Conservation (phyloP, 108 stramenopile genomes). For the Fragilaria crotonensis region DNA sequence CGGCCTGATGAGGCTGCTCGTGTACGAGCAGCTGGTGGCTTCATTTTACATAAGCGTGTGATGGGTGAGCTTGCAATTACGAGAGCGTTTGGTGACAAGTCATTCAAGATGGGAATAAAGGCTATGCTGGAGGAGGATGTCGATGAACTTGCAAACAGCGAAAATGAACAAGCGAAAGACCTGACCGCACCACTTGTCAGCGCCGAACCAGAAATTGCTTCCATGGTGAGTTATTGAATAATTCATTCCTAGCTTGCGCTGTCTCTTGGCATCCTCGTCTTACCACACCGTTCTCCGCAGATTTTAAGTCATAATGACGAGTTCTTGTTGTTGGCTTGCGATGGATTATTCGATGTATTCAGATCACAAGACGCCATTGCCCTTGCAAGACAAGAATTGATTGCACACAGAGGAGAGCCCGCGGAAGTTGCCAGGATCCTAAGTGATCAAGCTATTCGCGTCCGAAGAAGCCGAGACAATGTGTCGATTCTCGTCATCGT, state of each 20-base stretch:
- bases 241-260: not conserved
- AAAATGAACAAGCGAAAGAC: conserved; percentile 72
- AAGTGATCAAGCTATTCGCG: conserved; percentile 87
- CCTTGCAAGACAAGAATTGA: conserved; percentile 77
- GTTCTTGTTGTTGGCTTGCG: conserved; percentile 95
- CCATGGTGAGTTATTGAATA: conserved; percentile 58
- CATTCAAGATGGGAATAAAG: conserved; percentile 95
- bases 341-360: conserved; percentile 97
- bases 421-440: conserved; percentile 85
- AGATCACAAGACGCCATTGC: conserved; percentile 91
- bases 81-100: conserved; percentile 95
- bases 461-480: conserved; percentile 88
- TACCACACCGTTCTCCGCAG: conserved; percentile 14
- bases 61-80: conserved; percentile 99
- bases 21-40: conserved; percentile 91
- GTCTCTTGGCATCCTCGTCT: conserved; percentile 2
- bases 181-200: conserved; percentile 84
- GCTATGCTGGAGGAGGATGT: conserved; percentile 86
- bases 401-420: conserved; percentile 85
- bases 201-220: conserved; percentile 88
- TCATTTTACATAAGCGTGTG: conserved; percentile 92
- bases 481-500: conserved; percentile 91
- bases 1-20: conserved; percentile 92
- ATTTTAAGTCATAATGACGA: conserved; percentile 87
- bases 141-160: conserved; percentile 63